A percentile compares a stretch with the other conserved stretches of the same genome.
Evolutionary conservation across 169 alveolate genomes (phyloP).

Genomic region (Plasmodium yoelii): DNA sequence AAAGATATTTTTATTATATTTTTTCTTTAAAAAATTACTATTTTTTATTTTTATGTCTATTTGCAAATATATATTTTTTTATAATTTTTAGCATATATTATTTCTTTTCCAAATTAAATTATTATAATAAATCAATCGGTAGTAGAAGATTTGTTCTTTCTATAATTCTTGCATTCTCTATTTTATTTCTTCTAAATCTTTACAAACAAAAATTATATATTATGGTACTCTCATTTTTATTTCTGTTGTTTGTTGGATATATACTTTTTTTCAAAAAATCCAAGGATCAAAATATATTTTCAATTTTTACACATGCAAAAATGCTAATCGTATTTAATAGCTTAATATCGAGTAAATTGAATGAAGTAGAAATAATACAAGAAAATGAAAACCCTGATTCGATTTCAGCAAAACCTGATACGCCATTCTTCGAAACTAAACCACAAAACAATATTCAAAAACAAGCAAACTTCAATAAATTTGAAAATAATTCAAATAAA

Average conservation of each 20-base stretch:
- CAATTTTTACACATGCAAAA: slow-evolving; percentile 15
- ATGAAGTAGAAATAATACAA: background rate
- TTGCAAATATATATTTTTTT: slow-evolving; percentile 16
- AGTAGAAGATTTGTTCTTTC: background rate
- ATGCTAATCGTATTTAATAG: slow-evolving; percentile 10
- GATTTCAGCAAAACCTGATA: too few relatives aligned
- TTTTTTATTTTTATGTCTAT: slow-evolving; percentile 28
- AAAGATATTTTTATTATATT: slow-evolving; percentile 52
- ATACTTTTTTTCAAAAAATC: slow-evolving; percentile 20
- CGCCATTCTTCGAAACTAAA: too few relatives aligned
- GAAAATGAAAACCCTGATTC: background rate
- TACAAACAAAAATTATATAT: slow-evolving; percentile 23
- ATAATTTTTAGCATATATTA: slow-evolving; percentile 22
- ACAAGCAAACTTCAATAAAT: too few relatives aligned
- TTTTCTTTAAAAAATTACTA: slow-evolving; percentile 18
- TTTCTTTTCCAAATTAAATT: slow-evolving; percentile 43
- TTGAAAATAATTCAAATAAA: background rate
- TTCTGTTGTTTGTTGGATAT: slow-evolving; percentile 7
- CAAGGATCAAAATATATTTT: slow-evolving; percentile 16
- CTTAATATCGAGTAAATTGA: background rate
- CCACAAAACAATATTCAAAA: too few relatives aligned
- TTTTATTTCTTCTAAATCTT: slow-evolving; percentile 10
- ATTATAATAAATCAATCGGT: slow-evolving; percentile 25
- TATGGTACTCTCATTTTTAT: slow-evolving; percentile 2
- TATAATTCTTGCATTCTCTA: background rate